Evolutionary conservation across 306 rosid genomes (phyloP).

Genomic region (Rubus idaeus): DNA sequence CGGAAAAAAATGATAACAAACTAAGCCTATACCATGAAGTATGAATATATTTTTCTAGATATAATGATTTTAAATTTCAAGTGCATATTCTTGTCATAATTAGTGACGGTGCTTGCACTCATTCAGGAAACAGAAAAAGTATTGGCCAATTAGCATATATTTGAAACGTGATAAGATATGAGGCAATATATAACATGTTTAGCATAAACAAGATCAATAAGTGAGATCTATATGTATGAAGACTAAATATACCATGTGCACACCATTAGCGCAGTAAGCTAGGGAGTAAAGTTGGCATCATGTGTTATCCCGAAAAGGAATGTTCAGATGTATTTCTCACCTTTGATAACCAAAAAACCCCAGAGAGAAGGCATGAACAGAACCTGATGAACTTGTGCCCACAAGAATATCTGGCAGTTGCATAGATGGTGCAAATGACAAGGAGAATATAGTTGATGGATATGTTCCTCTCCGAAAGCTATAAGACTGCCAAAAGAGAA

Average conservation of each 20-base stretch:
- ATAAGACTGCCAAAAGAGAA: conserved; percentile 60
- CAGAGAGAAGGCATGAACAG: conserved; percentile 82
- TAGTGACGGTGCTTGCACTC: not conserved
- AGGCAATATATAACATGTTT: not conserved
- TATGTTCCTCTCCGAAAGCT: conserved; percentile 96
- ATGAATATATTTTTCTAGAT: not conserved
- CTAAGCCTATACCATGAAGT: not conserved
- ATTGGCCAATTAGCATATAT: not conserved
- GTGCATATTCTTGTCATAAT: not conserved
- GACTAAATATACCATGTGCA: not conserved
- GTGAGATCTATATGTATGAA: not conserved
- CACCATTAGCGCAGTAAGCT: not conserved
- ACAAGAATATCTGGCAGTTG: conserved; percentile 85
- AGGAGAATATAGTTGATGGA: conserved; percentile 79
- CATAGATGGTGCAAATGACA: conserved; percentile 80
- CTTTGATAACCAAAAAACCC: conserved; percentile 65
- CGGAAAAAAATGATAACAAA: not conserved
- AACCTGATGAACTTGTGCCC: conserved; percentile 91
- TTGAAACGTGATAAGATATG: not conserved
- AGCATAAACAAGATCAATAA: not conserved
- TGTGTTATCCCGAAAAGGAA: not conserved
- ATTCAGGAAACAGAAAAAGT: not conserved
- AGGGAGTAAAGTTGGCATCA: not conserved
- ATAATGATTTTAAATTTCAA: conserved; percentile 1
- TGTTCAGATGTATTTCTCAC: conserved; percentile 41